These are phyloP conservation scores for Herpetomonas samuelpessoai DNA, from an alignment of 208 protist species.

Conservation along the genomic window DNA sequence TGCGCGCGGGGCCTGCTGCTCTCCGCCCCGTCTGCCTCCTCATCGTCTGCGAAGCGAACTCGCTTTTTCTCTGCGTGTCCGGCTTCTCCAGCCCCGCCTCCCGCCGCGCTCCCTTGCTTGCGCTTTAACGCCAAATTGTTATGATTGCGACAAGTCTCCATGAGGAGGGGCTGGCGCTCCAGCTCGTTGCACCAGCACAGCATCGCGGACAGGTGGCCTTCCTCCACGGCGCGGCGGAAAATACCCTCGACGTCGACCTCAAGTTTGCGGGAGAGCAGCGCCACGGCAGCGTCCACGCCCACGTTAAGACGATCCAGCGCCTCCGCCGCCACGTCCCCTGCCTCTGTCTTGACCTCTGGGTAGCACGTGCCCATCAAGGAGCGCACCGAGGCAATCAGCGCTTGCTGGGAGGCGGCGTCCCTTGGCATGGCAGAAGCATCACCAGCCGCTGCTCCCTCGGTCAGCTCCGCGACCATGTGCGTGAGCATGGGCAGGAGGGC, in stretches of 20 bases:
- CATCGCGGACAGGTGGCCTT: slow-evolving; percentile 37
- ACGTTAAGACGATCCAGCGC: not conserved
- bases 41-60: slow-evolving; percentile 12
- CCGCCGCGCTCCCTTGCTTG: not conserved
- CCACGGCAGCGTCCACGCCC: slow-evolving; percentile 52
- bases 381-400: not conserved
- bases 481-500: not conserved
- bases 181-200: slow-evolving; percentile 73
- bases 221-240: slow-evolving; percentile 44
- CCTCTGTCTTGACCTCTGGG: not conserved
- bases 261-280: slow-evolving; percentile 67
- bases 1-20: not conserved
- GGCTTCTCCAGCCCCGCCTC: not conserved
- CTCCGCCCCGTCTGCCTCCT: not conserved
- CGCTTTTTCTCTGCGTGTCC: slow-evolving; percentile 4
- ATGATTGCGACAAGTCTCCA: slow-evolving; percentile 54
- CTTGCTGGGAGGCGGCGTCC: not conserved
- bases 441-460: not conserved
- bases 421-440: no score
- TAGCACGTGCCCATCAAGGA: not conserved
- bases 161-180: slow-evolving; percentile 60
- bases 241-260: slow-evolving; percentile 44
- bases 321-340: not conserved
- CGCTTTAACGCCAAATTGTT: slow-evolving; percentile 27
- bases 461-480: not conserved